Base-by-base conservation (phyloP, 2,329 filamentous ascomycete genomes). In the Ascomycota sp. region DNA sequence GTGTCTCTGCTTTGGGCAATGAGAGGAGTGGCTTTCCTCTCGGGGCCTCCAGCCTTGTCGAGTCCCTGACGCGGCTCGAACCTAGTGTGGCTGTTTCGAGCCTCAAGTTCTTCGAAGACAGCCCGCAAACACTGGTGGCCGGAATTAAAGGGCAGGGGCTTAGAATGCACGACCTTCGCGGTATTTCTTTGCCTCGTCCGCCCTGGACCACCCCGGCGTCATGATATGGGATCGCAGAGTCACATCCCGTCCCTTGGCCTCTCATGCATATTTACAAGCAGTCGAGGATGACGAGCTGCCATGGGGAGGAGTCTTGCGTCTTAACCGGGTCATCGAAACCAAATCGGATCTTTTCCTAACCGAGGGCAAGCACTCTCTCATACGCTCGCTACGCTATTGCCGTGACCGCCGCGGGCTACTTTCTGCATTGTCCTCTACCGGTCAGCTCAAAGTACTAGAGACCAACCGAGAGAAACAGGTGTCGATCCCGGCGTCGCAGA, bases 111-210 rank as follows among this genome's bases (percentile, higher is more conserved):
- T 85, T 86, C 34, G 67, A 78, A 34, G 69, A 77, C 38, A 75
- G 73, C 37, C 78, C 80, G 7, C 69, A 81, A 37, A 77, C 75
- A 15, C 55, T 89, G 8, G 69, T 85, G 20, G 73, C 75, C 20
- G 79, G 77, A 1, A 75, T 85, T 29, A 79, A 79, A 39, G 69
- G 75, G 26, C 69, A 79, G 38, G 78, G 74, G 23, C 63, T 89
- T 27, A 63, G 77, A 11, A 66, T 86, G 20, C 81, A 83, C 41
- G 81, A 89, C 50, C 58, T 91, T 30, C 60, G 81, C 61, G 77
- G 76, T 80, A 89, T 41, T 86, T 83, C 49, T 86, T 89, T 52
- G 73, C 80, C 2, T 85, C 80, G 1, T 81, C 78, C 10, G 75
- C 75, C 3, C 56, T 80, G 9, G 77, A 80, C 34, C 73, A 80